A percentile compares a stretch with the other conserved stretches of the same genome.
phyloP scores from a whole-genome alignment of 1,139 yeast species.

The Pichia norvegensis region DNA sequence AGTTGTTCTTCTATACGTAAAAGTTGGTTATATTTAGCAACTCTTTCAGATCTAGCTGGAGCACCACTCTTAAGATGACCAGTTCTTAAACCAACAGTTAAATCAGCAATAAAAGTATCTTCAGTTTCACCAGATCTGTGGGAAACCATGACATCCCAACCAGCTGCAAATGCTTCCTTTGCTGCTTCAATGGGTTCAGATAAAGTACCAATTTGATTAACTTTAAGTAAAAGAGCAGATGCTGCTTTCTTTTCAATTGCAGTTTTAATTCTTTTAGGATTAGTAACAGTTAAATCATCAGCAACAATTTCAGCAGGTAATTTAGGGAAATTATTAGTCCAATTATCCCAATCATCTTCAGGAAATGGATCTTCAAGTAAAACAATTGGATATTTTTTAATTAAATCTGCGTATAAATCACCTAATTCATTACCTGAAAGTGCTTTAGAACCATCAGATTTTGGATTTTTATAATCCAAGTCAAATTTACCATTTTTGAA shows the following conservation, averaged over 20 bases:
- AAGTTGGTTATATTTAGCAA: conserved; percentile 94
- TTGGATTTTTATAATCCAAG: conserved; percentile 93
- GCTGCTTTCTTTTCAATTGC: conserved; percentile 95
- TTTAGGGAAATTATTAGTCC: conserved; percentile 74
- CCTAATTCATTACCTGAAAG: conserved; percentile 81
- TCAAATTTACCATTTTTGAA: conserved; percentile 94
- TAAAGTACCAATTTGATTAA: conserved; percentile 89
- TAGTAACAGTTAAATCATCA: conserved; percentile 96
- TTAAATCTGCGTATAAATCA: conserved; percentile 66
- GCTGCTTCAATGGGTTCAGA: conserved; percentile 92
- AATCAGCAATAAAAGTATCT: conserved; percentile 95
- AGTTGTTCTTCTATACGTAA: conserved; percentile 96
- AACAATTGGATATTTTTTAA: conserved; percentile 89
- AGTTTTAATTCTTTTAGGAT: conserved; percentile 85
- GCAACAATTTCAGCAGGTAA: conserved; percentile 84
- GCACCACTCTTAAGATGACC: conserved; percentile 99
- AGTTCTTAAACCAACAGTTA: conserved; percentile 91
- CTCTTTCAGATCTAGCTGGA: conserved; percentile 98
- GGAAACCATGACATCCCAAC: conserved; percentile 97
- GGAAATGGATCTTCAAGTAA: conserved; percentile 97
- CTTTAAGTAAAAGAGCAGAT: conserved; percentile 87
- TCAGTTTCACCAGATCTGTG: conserved; percentile 99
- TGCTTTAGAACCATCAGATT: conserved; percentile 84
- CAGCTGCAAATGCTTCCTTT: conserved; percentile 79
- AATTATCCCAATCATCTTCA: conserved; percentile 98